Evolutionary conservation across 306 rosid species (phyloP).

Genomic region (Purshia tridentata): DNA sequence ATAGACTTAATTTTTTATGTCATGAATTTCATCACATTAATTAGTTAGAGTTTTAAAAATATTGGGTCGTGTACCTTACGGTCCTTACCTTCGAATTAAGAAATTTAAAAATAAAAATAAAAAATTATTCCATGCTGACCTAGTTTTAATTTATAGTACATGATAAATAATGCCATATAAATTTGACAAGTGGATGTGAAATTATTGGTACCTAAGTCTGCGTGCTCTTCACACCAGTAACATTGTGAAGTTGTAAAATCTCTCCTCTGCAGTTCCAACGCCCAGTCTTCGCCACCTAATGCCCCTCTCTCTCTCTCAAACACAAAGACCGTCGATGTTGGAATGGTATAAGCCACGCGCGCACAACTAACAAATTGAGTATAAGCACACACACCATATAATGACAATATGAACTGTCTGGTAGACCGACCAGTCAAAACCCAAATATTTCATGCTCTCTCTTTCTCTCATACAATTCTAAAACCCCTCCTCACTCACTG

Average conservation of each 20-base stretch:
- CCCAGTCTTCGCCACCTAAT: constrained; percentile 41
- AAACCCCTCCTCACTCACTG: too few relatives aligned
- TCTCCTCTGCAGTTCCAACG: constrained; percentile 21
- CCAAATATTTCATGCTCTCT: constrained; percentile 3
- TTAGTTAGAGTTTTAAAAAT: background rate
- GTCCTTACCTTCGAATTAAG: background rate
- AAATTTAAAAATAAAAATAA: too few relatives aligned
- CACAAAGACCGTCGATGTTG: background rate
- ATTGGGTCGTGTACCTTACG: background rate
- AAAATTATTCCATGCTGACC: background rate
- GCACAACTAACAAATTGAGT: constrained; percentile 37
- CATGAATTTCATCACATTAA: constrained; percentile 7
- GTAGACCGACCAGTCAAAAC: constrained; percentile 82
- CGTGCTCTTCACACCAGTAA: background rate
- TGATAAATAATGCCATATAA: too few relatives aligned
- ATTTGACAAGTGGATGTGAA: constrained; percentile 38
- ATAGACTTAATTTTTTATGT: background rate
- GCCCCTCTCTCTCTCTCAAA: background rate
- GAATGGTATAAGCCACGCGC: constrained; percentile 10
- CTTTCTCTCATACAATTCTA: background rate
- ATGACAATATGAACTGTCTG: constrained; percentile 38
- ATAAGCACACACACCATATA: background rate
- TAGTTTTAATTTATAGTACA: background rate
- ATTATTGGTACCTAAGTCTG: constrained; percentile 23
- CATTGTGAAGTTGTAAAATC: too few relatives aligned